Conservation (phyloP, 352 stramenopile genomes). For the Phytophthora citricola region DNA sequence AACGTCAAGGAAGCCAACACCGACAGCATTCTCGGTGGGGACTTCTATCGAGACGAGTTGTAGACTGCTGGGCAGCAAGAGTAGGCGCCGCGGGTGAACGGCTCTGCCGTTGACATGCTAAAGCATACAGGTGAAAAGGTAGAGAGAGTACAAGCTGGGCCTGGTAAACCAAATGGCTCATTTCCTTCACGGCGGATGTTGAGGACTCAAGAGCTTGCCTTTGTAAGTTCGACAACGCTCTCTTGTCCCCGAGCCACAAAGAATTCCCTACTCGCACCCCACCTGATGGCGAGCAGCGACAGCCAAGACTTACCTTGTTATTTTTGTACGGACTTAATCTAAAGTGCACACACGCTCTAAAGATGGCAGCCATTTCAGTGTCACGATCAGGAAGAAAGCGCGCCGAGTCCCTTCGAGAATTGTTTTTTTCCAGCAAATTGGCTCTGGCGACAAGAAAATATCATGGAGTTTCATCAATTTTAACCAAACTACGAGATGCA, state of each 20-base stretch:
- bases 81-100: background rate
- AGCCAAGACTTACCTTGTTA: background rate
- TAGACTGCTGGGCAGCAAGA: constrained; percentile 14
- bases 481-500: too few species aligned
- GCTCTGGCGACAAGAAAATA: too few species aligned
- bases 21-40: constrained; percentile 18
- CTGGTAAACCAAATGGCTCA: constrained; percentile 28
- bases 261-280: constrained; percentile 22
- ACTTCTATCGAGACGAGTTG: constrained; percentile 30
- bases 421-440: too few species aligned
- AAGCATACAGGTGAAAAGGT: constrained; percentile 6
- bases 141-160: constrained; percentile 22
- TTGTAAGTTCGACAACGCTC: background rate
- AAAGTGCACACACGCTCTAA: background rate
- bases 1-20: constrained; percentile 24
- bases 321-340: background rate
- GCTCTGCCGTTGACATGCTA: constrained; percentile 25
- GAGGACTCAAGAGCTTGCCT: background rate
- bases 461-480: too few species aligned
- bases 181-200: constrained; percentile 31
- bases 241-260: constrained; percentile 39
- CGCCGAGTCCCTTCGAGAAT: too few species aligned
- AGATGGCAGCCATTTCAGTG: background rate
- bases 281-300: constrained; percentile 19
- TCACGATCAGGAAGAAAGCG: too few species aligned